Conservation (phyloP, 495 filamentous ascomycete genomes). For the Annulohypoxylon nitens region DNA sequence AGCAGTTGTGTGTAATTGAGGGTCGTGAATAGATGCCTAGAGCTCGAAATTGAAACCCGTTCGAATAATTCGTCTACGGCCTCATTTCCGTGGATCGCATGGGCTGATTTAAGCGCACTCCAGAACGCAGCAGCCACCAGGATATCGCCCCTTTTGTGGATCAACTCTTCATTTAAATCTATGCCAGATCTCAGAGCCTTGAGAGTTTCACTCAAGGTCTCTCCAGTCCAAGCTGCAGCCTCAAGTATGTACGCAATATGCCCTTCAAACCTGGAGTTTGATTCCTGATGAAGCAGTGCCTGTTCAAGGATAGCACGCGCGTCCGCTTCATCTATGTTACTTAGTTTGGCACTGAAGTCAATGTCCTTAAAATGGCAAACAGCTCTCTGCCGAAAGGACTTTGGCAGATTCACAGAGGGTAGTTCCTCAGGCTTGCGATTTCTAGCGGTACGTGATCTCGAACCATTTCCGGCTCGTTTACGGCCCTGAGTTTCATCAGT, state of each 20-base stretch:
- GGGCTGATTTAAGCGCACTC: conserved; percentile 15
- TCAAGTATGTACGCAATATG: conserved; percentile 25
- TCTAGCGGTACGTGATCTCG: conserved; percentile 55
- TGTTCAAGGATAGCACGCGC: conserved; percentile 26
- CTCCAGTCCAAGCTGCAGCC: conserved; percentile 28
- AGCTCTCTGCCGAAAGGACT: conserved; percentile 58
- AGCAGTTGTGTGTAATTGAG: conserved; percentile 17
- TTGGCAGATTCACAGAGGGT: conserved; percentile 59
- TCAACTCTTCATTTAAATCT: background rate
- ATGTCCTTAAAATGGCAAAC: conserved; percentile 43
- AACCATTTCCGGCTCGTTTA: conserved; percentile 51
- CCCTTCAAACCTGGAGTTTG: background rate
- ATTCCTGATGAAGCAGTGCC: conserved; percentile 1
- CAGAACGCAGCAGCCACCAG: conserved; percentile 39
- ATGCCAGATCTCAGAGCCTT: conserved; percentile 5
- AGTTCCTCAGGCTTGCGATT: conserved; percentile 57
- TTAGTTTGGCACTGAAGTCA: background rate
- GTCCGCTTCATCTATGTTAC: background rate
- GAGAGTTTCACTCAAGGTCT: conserved; percentile 14
- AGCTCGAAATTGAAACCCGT: conserved; percentile 17
- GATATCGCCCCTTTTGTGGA: conserved; percentile 32
- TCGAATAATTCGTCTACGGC: conserved; percentile 27
- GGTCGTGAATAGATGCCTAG: conserved; percentile 18
- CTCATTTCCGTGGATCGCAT: conserved; percentile 12
- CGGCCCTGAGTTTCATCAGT: conserved; percentile 40